Percentiles rank a stretch among this genome's conserved stretches.
Conservation (phyloP, 1,284 basidiomycete genomes). For the Malassezia sp. region DNA sequence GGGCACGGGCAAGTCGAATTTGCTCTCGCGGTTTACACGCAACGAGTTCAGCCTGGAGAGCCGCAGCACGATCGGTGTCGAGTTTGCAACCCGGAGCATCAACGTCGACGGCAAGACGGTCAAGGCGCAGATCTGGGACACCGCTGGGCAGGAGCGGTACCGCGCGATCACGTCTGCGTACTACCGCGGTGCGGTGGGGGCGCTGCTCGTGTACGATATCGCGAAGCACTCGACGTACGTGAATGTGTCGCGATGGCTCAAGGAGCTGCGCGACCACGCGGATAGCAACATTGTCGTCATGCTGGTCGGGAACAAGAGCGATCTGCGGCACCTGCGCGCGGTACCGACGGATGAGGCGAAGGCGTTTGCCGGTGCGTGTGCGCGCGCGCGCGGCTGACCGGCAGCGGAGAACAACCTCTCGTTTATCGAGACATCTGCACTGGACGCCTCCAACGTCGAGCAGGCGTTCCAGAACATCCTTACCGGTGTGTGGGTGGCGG, state of each 20-base stretch:
- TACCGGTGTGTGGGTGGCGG: slow-evolving; percentile 59
- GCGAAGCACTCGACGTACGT: slow-evolving; percentile 80
- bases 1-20: slow-evolving; percentile 84
- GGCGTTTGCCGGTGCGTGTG: slow-evolving; percentile 40
- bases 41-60: slow-evolving; percentile 99
- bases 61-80: slow-evolving; percentile 89
- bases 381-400: background rate
- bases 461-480: slow-evolving; percentile 86
- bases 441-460: slow-evolving; percentile 97
- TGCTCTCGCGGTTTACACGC: slow-evolving; percentile 63
- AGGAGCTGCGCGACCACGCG: slow-evolving; percentile 67
- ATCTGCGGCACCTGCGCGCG: slow-evolving; percentile 90
- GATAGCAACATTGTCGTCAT: slow-evolving; percentile 51
- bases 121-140: slow-evolving; percentile 99
- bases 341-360: slow-evolving; percentile 68
- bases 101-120: slow-evolving; percentile 91
- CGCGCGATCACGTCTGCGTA: slow-evolving; percentile 92
- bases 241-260: slow-evolving; percentile 94
- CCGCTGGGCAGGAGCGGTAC: slow-evolving; percentile 93
- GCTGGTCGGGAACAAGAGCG: slow-evolving; percentile 65
- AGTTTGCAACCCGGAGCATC: slow-evolving; percentile 93
- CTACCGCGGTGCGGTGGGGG: slow-evolving; percentile 86
- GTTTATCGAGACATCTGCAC: slow-evolving; percentile 90
- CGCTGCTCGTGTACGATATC: slow-evolving; percentile 51
- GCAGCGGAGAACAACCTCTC: slow-evolving; percentile 70